These are phyloP conservation scores for Prunus campanulata DNA, from an alignment of 306 rosid genomes.

Conservation along the genomic window DNA sequence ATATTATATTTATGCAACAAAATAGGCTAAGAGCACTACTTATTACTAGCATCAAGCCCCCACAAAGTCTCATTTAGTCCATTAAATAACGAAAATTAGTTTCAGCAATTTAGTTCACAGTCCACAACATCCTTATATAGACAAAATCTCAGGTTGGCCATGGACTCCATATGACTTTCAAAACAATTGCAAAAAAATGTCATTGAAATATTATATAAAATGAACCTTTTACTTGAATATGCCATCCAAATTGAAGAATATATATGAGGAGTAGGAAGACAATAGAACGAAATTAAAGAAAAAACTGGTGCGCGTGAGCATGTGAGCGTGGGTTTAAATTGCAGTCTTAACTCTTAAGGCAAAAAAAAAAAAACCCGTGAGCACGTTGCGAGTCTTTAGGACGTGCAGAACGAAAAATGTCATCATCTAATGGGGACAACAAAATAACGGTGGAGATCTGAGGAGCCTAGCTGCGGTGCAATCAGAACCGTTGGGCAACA, in stretches of 20 bases:
- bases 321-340: not conserved
- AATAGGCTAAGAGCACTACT: too few relatives aligned
- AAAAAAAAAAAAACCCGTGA: not conserved
- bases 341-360: not conserved
- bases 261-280: not conserved
- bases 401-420: slow-evolving; percentile 6
- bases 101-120: too few relatives aligned
- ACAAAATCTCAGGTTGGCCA: too few relatives aligned
- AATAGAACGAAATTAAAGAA: too few relatives aligned
- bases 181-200: too few relatives aligned
- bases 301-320: not conserved
- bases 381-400: not conserved
- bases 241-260: not conserved
- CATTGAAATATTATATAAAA: not conserved
- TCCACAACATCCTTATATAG: too few relatives aligned
- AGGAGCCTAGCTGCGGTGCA: slow-evolving; percentile 19
- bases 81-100: too few relatives aligned
- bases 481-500: not conserved
- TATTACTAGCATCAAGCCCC: too few relatives aligned
- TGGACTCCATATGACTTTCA: too few relatives aligned
- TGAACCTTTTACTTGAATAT: not conserved
- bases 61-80: too few relatives aligned
- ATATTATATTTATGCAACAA: too few relatives aligned
- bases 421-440: not conserved
- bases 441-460: not conserved